Evolutionary conservation across 768 basidiomycete species (phyloP), one percentile per base, ranked within the genome.

Genomic region (Candolleomyces eurysporus): DNA sequence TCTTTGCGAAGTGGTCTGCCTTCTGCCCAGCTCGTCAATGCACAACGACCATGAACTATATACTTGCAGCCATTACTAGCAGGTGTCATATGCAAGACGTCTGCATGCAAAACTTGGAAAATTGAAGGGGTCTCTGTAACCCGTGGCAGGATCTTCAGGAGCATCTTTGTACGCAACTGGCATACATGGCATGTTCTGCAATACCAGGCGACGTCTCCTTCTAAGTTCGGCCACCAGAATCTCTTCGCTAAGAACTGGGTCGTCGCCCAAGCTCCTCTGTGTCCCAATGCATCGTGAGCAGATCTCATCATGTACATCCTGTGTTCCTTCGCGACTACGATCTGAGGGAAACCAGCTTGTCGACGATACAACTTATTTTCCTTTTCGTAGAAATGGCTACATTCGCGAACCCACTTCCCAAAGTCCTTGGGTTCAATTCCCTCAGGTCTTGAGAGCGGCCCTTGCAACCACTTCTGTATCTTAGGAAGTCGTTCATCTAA

Each of bases 191-290:
- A 75, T 2, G 66, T 65, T 21, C 64, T 63, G 0, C 72, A 52
- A 59, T 64, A 72, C 71, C 71, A 72, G 0, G 53, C 26, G 0
- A 72, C 59, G 56, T 75, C 71, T 0, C 39, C 30, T 14, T 67
- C 65, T 32, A 72, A 48, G 5, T 71, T 65, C 0, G 69, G 72
- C 71, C 72, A 75, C 71, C 70, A 75, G 54, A 75, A 73, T 0
- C 67, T 16, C 46, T 67, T 52, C 7, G 58, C 22, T 0, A 75
- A 48, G 2, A 70, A 19, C 0, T 53, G 4, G 3, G 43, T 58
- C 0, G 69, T 73, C 0, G 70, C 63, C 40, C 60, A 71, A 13
- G 62, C 55, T 2, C 70, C 70, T 58, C 67, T 61, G 59, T 75
- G 71, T 48, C 71, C 73, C 5, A 70, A 22, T 7, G 49, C 30